Base-by-base conservation (phyloP, 495 filamentous ascomycete genomes). In the Chaetomium cochliodes region DNA sequence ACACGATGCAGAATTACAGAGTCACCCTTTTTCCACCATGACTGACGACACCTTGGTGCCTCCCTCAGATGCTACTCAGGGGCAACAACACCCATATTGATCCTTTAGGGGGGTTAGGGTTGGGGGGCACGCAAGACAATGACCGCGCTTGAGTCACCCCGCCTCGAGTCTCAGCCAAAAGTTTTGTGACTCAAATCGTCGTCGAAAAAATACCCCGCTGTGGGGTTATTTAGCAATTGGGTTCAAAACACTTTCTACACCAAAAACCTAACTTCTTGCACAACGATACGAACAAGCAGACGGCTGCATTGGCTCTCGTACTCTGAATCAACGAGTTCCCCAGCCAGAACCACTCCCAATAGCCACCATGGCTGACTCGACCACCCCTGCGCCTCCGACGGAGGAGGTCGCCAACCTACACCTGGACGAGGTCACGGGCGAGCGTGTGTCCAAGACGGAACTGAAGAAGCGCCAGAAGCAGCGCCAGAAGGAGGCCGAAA, bases 391-490 rank as follows among this genome's bases (percentile, higher is more conserved):
- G 64, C 71, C 77, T 53, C 77, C 78, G 37, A 78, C 78, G 54
- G 84, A 84, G 60, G 83, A 86, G 74, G 77, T 89, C 70, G 85
- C 86, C 73, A 92, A 93, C 73, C 84, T 93, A 65, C 82, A 91
- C 73, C 81, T 90, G 33, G 92, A 96, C 75, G 90, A 93, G 65
- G 88, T 89, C 64, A 93, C 92, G 46, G 92, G 91, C 66, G 92
- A 96, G 79, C 86, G 82, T 77, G 84, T 84, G 47, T 93, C 91
- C 79, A 94, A 96, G 87, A 85, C 88, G 26, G 92, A 93, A 78
- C 82, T 94, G 75, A 98, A 98, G 90, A 93, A 91, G 83, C 88
- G 93, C 72, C 87, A 93, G 82, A 98, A 97, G 89, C 81, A 88
- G 74, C 88, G 94, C 69, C 85, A 92, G 74, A 87, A 84, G 77